Conservation (phyloP, 345 rosid genomes). For the Eucalyptus cladocalyx region DNA sequence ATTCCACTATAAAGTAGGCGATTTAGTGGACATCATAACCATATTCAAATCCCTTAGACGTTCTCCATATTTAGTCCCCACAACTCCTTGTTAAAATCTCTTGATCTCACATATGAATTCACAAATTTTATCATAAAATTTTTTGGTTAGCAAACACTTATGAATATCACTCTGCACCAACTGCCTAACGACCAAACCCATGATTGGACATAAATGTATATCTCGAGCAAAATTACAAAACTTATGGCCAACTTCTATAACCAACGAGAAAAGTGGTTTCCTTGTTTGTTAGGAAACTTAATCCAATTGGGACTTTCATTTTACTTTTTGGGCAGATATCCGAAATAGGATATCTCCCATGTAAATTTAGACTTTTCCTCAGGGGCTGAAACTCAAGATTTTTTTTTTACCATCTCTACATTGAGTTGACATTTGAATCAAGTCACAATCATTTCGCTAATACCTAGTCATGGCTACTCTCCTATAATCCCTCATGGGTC, state of each 20-base stretch:
- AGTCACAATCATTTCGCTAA: not conserved
- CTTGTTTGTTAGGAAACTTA: no score
- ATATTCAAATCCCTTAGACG: not conserved
- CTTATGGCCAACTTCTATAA: fast-evolving
- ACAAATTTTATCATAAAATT: no score
- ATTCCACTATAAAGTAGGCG: not conserved
- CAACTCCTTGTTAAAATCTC: fast-evolving
- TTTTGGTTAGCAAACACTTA: no score
- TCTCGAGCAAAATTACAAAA: no score
- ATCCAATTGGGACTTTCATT: no score
- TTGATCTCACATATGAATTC: no score
- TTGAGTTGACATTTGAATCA: not conserved
- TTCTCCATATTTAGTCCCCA: not conserved
- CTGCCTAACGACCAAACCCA: fast-evolving
- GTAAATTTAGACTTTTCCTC: not conserved
- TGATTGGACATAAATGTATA: no score
- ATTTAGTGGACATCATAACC: not conserved
- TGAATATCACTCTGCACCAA: no score
- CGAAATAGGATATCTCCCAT: not conserved
- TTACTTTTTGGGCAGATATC: no score
- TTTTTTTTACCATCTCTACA: no score
- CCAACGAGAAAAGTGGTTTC: no score
- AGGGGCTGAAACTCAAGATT: not conserved
- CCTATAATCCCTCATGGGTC: fast-evolving
- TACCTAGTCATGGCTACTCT: not conserved